Base-by-base conservation (phyloP, 306 rosid genomes). In the Canavalia ensiformis region DNA sequence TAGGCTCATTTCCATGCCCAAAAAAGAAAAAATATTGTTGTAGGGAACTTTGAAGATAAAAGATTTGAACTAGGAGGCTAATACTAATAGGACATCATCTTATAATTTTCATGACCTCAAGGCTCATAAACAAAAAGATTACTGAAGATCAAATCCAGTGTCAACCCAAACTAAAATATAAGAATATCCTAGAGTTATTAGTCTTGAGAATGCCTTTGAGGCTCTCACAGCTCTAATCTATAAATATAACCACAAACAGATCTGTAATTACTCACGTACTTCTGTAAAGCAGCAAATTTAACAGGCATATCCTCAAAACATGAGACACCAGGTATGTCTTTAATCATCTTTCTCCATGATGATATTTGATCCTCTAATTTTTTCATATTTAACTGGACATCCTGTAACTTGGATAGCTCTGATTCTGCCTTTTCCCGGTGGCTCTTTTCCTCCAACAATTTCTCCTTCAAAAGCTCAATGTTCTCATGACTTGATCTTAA, bases 281-380 rank as follows among this genome's bases (percentile, higher is more conserved):
- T 93, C 81, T 95, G 99, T 65, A 95, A 86, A 75, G 96, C 89
- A 68, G 93, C 91, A 79, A 95, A 88, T 85, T 91, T 93, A 69
- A 71, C 62, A 45, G 94, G 96, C 84, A 95, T 28, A 84, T 95
- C 99, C 83, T 90, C 97, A 80, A 85, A 85, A 82, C 90, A 82
- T 66, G 94, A 83, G 81, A 95, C 84, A 46, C 89, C 99, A 63
- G 98, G 98, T 79, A 95, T 91, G 65, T 88, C 92, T 64, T 83
- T 65, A 52, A 90, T 87, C 73, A 90, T 84, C 67, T 69, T 75
- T 80, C 85, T 89, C 91, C 91, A 91, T 6, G 91, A 89, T 81
- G 96, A 87, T 88, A 93, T 82, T 84, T 95, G 93, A 83, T 91
- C 93, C 88, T 95, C 94, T 85, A 93, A 82, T 74, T 87, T 86